These are phyloP conservation scores for Yarrowia porcina DNA, from an alignment of 805 yeast genomes.

Conservation along the genomic window DNA sequence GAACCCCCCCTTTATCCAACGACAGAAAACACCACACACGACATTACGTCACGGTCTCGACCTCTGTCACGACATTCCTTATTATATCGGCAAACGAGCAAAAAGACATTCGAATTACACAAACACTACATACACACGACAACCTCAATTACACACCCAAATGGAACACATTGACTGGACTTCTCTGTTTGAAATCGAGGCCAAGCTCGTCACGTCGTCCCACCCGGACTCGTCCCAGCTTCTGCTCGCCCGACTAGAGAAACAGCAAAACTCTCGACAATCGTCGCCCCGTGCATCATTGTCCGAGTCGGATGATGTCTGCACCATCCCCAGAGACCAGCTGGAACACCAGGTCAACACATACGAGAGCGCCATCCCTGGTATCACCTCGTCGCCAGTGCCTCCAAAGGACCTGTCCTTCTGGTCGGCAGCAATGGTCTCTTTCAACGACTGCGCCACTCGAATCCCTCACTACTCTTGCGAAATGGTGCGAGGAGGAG, in stretches of 20 bases:
- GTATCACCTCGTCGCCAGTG: neutral
- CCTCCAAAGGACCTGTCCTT: constrained; percentile 34
- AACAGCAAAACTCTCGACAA: constrained; percentile 6
- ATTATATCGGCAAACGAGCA: neutral
- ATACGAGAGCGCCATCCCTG: constrained; percentile 15
- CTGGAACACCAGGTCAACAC: constrained; percentile 2
- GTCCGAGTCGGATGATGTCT: constrained; percentile 2
- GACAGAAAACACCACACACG: neutral
- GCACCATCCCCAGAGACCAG: constrained; percentile 6
- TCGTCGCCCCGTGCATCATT: constrained; percentile 8
- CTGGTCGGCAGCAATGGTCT: constrained; percentile 39
- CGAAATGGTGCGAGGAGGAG: constrained; percentile 37
- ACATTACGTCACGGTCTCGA: neutral
- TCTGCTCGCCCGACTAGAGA: constrained; percentile 14
- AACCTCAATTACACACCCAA: neutral
- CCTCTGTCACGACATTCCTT: constrained; percentile 8
- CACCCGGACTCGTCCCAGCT: constrained; percentile 10
- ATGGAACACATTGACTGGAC: constrained; percentile 26
- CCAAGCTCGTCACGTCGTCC: constrained; percentile 10
- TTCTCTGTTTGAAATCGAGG: constrained; percentile 22
- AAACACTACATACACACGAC: neutral
- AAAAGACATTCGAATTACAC: neutral
- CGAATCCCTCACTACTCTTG: constrained; percentile 36
- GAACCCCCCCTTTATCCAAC: neutral
- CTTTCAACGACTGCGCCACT: constrained; percentile 36